Conservation (phyloP, 257 asterid species). For the Gentiana dahurica region DNA sequence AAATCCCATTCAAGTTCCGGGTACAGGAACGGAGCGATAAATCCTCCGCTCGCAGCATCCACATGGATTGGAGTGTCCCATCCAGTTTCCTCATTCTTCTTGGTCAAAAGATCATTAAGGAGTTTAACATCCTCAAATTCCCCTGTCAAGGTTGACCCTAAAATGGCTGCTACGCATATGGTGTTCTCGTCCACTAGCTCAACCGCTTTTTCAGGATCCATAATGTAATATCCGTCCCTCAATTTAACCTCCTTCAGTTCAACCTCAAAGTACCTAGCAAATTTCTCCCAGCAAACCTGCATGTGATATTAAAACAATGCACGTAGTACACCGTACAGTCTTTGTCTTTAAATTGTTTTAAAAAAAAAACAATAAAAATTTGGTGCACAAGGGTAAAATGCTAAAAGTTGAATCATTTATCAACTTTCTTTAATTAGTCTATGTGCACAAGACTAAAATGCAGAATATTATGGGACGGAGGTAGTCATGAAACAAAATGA, state of each 20-base stretch:
- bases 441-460: no score
- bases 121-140: constrained; percentile 77
- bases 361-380: no score
- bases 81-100: constrained; percentile 57
- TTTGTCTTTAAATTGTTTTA: no score
- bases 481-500: not conserved
- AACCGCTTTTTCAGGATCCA: constrained; percentile 61
- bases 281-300: constrained; percentile 82
- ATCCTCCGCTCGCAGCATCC: constrained; percentile 90
- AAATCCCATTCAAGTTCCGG: constrained; percentile 84
- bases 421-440: no score
- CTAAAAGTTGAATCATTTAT: no score
- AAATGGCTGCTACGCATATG: constrained; percentile 65
- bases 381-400: no score
- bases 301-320: not conserved
- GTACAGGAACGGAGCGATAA: constrained; percentile 59
- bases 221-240: constrained; percentile 53
- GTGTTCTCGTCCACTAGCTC: constrained; percentile 76
- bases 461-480: no score
- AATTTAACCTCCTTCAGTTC: constrained; percentile 70
- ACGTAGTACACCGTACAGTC: no score
- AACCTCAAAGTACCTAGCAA: constrained; percentile 69
- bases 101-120: constrained; percentile 39
- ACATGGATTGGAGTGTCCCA: constrained; percentile 78
- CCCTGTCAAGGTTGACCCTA: constrained; percentile 70